Evolutionary conservation across 2,329 filamentous ascomycete genomes (phyloP).

Genomic region (Ceratocystis alfenasii): DNA sequence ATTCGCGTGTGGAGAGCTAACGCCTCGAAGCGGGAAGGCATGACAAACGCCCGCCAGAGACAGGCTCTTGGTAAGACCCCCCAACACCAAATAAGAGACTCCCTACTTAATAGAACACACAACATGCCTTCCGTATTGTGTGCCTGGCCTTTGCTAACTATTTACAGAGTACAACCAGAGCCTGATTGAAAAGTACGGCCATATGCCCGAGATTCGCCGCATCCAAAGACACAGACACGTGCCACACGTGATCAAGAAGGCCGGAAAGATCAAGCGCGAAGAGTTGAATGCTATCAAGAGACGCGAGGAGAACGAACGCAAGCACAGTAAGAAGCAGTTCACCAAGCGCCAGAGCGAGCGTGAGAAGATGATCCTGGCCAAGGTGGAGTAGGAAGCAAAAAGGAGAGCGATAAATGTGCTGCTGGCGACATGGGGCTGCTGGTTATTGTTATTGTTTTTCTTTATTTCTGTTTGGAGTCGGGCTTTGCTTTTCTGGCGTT

Average conservation of each 20-base stretch:
- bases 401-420: background rate
- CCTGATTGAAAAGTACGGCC: conserved; percentile 68
- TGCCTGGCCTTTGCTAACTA: background rate
- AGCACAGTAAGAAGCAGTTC: conserved; percentile 76
- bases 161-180: conserved; percentile 69
- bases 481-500: conserved; percentile 12
- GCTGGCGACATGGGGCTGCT: background rate
- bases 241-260: conserved; percentile 91
- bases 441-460: background rate
- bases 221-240: conserved; percentile 87
- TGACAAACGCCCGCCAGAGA: conserved; percentile 74
- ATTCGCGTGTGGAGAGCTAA: conserved; percentile 73
- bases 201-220: conserved; percentile 91
- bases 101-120: background rate
- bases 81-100: background rate
- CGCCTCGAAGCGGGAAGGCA: conserved; percentile 68
- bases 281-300: conserved; percentile 81
- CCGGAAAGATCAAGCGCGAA: conserved; percentile 82
- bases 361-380: conserved; percentile 80
- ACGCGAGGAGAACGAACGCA: conserved; percentile 85
- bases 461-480: conserved; percentile 4
- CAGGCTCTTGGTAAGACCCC: conserved; percentile 48
- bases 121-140: background rate
- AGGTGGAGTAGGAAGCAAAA: conserved; percentile 36
- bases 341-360: conserved; percentile 63